phyloP scores from a whole-genome alignment of 2,329 filamentous ascomycete genomes.

The Pyrenochaeta sp. region DNA sequence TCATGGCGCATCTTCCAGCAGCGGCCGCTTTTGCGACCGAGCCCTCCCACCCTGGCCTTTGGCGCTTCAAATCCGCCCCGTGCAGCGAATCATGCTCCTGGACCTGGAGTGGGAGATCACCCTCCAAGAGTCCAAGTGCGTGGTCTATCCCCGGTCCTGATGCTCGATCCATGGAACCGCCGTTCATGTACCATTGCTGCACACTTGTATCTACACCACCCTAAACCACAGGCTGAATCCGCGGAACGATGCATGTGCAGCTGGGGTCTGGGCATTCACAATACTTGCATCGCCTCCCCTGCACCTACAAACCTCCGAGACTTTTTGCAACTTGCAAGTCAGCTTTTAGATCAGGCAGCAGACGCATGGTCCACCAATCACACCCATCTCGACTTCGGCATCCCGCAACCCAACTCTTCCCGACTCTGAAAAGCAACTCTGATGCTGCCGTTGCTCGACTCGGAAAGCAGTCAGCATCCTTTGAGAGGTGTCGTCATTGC shows the following conservation, averaged over 20 bases:
- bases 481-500: neutral
- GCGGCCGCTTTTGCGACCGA: constrained; percentile 33
- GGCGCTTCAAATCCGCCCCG: constrained; percentile 23
- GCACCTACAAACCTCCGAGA: neutral
- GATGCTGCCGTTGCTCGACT: constrained; percentile 1
- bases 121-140: constrained; percentile 11
- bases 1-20: constrained; percentile 16
- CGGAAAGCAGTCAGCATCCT: neutral
- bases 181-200: constrained; percentile 16
- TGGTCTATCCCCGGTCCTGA: constrained; percentile 1
- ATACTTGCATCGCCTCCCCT: neutral
- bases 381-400: constrained; percentile 15
- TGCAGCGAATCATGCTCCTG: constrained; percentile 32
- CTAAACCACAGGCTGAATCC: neutral
- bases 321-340: constrained; percentile 1
- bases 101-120: constrained; percentile 11
- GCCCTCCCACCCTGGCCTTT: constrained; percentile 27
- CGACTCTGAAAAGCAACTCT: constrained; percentile 19
- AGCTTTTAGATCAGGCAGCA: constrained; percentile 25
- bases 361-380: constrained; percentile 25
- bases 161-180: constrained; percentile 22
- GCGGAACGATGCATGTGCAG: neutral
- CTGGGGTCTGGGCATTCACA: neutral
- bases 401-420: constrained; percentile 21
- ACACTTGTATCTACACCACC: neutral